Percentiles rank a stretch among this genome's conserved stretches.
These are phyloP conservation scores for Spathaspora girioi DNA, from an alignment of 805 yeast species.

Conservation along the genomic window DNA sequence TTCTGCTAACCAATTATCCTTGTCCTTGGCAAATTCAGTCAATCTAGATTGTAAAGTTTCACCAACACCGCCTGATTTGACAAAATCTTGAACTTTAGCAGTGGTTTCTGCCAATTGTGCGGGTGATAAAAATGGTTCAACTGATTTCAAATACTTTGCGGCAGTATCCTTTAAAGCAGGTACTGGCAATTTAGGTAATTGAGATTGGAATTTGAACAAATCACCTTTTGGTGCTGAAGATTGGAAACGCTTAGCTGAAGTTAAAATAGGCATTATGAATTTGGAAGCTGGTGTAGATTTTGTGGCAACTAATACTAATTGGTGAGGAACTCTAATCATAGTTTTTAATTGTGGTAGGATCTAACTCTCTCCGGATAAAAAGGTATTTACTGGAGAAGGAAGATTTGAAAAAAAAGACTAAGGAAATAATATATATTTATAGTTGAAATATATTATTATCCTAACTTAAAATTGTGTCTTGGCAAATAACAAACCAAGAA, in stretches of 20 bases:
- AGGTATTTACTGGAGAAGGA: neutral
- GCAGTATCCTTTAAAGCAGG: conserved; percentile 76
- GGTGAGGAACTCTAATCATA: conserved; percentile 5
- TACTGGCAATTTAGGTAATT: conserved; percentile 82
- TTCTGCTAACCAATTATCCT: conserved; percentile 84
- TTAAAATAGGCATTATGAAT: conserved; percentile 12
- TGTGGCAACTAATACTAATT: conserved; percentile 1
- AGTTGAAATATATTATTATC: no score
- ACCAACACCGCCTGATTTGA: conserved; percentile 50
- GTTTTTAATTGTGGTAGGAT: neutral
- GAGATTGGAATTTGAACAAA: conserved; percentile 66
- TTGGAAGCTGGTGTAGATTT: neutral
- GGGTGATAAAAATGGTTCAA: conserved; percentile 61
- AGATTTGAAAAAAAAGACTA: no score
- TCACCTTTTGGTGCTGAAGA: conserved; percentile 49
- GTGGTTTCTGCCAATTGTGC: conserved; percentile 51
- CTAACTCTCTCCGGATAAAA: neutral
- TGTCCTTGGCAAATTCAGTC: conserved; percentile 49
- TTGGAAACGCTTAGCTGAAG: conserved; percentile 18
- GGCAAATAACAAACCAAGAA: no score
- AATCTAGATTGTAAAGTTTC: conserved; percentile 67
- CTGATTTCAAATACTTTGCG: conserved; percentile 62
- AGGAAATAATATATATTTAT: no score
- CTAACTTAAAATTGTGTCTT: no score
- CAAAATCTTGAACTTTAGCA: conserved; percentile 61